Conservation (phyloP, 257 asterid species). For the Perilla frutescens region DNA sequence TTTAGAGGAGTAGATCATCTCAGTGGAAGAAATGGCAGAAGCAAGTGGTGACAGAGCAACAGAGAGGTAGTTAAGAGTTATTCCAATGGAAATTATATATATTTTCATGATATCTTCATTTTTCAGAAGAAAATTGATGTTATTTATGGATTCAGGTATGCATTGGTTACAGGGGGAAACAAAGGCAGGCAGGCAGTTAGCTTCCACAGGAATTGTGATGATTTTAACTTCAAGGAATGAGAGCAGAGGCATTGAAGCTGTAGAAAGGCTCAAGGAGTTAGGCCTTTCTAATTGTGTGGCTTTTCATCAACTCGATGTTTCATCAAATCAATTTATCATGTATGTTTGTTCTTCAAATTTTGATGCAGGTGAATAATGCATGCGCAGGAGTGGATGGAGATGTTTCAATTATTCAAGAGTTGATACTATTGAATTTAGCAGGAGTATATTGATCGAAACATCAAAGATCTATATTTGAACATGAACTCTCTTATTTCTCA, state of each 20-base stretch:
- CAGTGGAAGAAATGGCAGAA: no score
- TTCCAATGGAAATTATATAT: no score
- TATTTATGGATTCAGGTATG: slow-evolving; percentile 37
- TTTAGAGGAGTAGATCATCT: no score
- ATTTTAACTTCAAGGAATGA: slow-evolving; percentile 52
- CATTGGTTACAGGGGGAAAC: slow-evolving; percentile 56
- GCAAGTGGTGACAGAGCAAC: no score
- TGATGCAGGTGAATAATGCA: slow-evolving; percentile 58
- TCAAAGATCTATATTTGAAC: no score
- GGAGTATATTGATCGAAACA: no score
- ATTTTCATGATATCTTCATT: no score
- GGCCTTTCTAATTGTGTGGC: no score
- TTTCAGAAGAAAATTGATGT: not conserved
- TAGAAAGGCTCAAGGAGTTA: slow-evolving; percentile 44
- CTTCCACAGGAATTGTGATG: slow-evolving; percentile 49
- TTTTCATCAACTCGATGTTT: slow-evolving; percentile 60
- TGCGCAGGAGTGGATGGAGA: slow-evolving; percentile 41
- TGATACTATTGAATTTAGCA: no score
- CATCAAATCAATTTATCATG: no score
- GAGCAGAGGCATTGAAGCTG: slow-evolving; percentile 54
- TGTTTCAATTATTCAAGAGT: slow-evolving; percentile 27
- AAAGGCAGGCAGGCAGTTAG: slow-evolving; percentile 55
- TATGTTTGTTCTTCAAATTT: not conserved
- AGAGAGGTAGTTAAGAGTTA: no score
- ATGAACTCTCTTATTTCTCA: no score